Conservation (phyloP, 2,329 filamentous ascomycete genomes). For the Colletotrichum viniferum region DNA sequence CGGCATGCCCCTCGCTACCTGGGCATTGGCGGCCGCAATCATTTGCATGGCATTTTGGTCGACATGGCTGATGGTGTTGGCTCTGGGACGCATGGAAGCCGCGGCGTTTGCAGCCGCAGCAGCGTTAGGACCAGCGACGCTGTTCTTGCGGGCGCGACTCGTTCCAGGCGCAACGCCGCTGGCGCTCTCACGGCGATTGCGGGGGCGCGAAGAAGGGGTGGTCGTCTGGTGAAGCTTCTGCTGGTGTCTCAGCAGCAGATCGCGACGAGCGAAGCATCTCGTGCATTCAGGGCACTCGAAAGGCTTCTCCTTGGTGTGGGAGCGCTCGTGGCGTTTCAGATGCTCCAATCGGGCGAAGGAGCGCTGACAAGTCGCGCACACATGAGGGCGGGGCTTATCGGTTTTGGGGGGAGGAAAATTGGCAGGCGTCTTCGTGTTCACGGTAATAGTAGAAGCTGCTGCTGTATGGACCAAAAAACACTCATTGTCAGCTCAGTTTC, state of each 20-base stretch:
- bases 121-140: conserved; percentile 67
- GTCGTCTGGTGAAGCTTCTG: conserved; percentile 97
- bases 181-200: conserved; percentile 89
- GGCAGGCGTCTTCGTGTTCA: conserved; percentile 49
- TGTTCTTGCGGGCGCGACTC: conserved; percentile 89
- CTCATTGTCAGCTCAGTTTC: conserved; percentile 31
- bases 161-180: conserved; percentile 68
- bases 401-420: conserved; percentile 86
- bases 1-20: conserved; percentile 50
- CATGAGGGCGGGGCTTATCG: conserved; percentile 94
- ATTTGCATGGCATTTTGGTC: conserved; percentile 79
- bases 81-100: conserved; percentile 79
- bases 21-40: conserved; percentile 64
- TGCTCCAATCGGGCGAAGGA: conserved; percentile 96
- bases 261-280: conserved; percentile 91
- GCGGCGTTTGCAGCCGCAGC: conserved; percentile 50
- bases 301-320: conserved; percentile 98
- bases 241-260: conserved; percentile 91
- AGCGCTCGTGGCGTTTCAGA: conserved; percentile 94
- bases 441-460: conserved; percentile 54
- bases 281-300: conserved; percentile 97
- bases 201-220: conserved; percentile 83
- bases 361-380: conserved; percentile 87
- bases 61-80: conserved; percentile 95
- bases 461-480: neutral